phyloP scores from a whole-genome alignment of 2,329 filamentous ascomycete species.

The Monosporascus sp. region DNA sequence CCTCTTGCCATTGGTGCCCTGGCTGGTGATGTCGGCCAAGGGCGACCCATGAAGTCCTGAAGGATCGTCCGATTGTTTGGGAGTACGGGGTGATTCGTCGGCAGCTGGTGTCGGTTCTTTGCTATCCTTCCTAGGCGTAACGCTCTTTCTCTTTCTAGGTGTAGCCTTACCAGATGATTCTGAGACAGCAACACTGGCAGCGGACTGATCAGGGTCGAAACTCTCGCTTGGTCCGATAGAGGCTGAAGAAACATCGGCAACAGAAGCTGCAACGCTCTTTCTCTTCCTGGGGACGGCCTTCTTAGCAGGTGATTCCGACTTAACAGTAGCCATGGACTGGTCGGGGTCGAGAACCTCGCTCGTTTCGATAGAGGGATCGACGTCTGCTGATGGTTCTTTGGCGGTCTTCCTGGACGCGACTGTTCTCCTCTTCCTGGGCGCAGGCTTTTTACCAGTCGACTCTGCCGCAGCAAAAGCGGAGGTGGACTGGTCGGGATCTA shows the following conservation, averaged over 20 bases:
- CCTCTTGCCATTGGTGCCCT: constrained; percentile 58
- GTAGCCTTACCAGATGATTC: constrained; percentile 37
- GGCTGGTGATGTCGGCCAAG: constrained; percentile 67
- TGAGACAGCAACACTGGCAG: constrained; percentile 25
- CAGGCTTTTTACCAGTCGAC: no score
- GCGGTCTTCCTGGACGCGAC: no score
- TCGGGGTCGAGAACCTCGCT: constrained; percentile 18
- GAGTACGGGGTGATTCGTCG: constrained; percentile 38
- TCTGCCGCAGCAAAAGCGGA: no score
- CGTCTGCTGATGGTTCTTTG: no score
- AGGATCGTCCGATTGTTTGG: constrained; percentile 49
- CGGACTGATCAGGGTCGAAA: constrained; percentile 48
- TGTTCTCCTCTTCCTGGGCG: no score
- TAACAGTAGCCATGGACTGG: constrained; percentile 23
- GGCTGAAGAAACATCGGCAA: no score
- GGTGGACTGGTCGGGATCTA: no score
- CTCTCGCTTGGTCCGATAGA: constrained; percentile 53
- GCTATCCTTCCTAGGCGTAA: constrained; percentile 33
- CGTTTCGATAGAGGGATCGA: background rate
- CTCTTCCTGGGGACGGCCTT: constrained; percentile 16
- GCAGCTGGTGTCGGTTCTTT: constrained; percentile 37
- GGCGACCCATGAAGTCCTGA: constrained; percentile 50
- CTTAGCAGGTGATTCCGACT: background rate
- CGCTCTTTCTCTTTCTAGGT: constrained; percentile 64
- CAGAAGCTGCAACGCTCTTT: constrained; percentile 23